Evolutionary conservation across 345 rosid species (phyloP), one percentile per base, ranked within the genome.

Genomic region (Linum lewisii): DNA sequence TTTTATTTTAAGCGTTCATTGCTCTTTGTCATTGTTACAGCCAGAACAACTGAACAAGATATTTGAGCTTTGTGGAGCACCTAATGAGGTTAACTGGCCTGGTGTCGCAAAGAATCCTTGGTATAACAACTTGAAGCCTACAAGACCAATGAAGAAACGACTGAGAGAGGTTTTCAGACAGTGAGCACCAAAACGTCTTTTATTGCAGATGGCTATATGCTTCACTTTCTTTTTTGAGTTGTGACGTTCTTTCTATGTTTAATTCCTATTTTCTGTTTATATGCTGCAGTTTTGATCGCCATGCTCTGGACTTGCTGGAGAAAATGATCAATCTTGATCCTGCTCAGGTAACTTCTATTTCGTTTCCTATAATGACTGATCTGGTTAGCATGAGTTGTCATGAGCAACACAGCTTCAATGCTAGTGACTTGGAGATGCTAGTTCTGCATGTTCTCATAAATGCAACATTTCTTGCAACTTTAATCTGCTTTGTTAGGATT

Each of bases 301-400:
- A 86, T 79, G 98, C 98, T 67, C 73, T 92, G 80, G 96, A 92
- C 62, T 77, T 92, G 65, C 68, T 92, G 60, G 98, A 92, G 72
- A 83, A 59, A 74, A 88, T 92, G 98, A 76, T 88, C 68, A 82
- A 74, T 19, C 98, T 91, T 24, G 96, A 91, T 72, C 98, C 96
- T 10, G 60, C 88, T 18, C 85, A 88, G 98, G 98, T 88, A 84
- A 42, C 47, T 42, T 42, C 47, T 42, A 42, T 42, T 42, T 11
- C 47, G 13, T 42, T 16, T 11, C 34, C 34, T 29, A 29, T 29
- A 29, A 29, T 29, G 34, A 29, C 5, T 29, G 4, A 29, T 29
- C 34, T 29, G 1, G 4, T 29, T 29, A 29, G 5, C 34, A 29
- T 29, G 34, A 29, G 34, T 29, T 5, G 34, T 29, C 34, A 8